Evolutionary conservation across 768 basidiomycete species (phyloP).

Genomic region (Terana coerulea): DNA sequence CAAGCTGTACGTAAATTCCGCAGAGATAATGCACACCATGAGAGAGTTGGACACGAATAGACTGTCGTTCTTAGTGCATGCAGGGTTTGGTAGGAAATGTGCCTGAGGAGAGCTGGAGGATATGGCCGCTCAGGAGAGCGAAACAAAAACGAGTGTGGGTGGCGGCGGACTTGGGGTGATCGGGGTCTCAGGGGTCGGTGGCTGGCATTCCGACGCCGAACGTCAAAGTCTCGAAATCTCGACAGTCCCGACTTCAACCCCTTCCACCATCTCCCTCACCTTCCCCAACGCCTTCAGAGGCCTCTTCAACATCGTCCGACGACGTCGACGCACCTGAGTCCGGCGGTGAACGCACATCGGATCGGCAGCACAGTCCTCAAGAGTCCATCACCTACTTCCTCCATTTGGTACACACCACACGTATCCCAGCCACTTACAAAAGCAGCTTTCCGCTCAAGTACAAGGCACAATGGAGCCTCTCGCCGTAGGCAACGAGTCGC

Average conservation of each 20-base stretch:
- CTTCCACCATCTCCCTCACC: not conserved
- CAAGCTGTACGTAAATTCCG: no score
- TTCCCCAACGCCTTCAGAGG: conserved; percentile 1
- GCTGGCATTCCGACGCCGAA: no score
- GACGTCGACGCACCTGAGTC: no score
- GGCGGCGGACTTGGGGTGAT: not conserved
- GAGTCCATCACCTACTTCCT: conserved; percentile 1
- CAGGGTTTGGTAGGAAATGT: no score
- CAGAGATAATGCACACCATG: not conserved
- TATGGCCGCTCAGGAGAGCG: not conserved
- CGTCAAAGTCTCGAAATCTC: conserved; percentile 7
- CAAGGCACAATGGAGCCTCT: conserved; percentile 25
- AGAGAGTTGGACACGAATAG: no score
- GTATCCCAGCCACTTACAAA: not conserved
- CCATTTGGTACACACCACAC: not conserved
- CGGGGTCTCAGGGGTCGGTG: conserved; percentile 16
- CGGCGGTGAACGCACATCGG: no score
- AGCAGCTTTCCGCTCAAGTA: not conserved
- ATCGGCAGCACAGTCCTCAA: not conserved
- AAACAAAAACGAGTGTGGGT: not conserved
- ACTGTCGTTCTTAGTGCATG: no score
- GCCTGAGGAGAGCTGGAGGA: not conserved
- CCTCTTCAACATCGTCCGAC: not conserved
- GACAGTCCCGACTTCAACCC: not conserved
- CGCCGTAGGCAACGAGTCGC: conserved; percentile 25